phyloP scores from a whole-genome alignment of 208 protist genomes.

The Leishmania aethiopica region DNA sequence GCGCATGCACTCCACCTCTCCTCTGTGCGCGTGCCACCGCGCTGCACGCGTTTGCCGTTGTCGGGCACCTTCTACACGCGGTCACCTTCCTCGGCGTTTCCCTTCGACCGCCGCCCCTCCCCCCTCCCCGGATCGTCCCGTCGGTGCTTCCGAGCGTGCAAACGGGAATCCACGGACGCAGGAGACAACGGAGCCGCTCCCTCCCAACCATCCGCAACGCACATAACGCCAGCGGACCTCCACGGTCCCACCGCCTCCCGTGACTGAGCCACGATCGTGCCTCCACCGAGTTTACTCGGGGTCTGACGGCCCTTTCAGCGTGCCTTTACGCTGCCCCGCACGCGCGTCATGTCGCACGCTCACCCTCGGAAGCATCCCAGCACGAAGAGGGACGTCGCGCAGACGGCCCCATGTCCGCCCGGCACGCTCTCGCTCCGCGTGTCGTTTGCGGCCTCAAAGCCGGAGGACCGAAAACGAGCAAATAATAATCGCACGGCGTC shows the following conservation, averaged over 20 bases:
- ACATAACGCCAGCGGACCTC: background rate
- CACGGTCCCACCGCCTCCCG: background rate
- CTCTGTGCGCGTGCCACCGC: no score
- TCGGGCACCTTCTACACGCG: background rate
- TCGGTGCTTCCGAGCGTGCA: background rate
- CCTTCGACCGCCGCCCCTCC: background rate
- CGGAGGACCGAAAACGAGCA: background rate
- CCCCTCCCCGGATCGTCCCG: no score
- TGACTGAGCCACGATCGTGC: background rate
- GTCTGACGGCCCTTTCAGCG: background rate
- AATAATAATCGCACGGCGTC: constrained; percentile 4
- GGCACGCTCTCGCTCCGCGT: constrained; percentile 7
- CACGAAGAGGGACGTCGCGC: background rate
- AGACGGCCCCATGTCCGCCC: background rate
- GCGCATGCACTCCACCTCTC: background rate
- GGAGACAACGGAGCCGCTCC: background rate
- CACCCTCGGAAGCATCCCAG: no score
- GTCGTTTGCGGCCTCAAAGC: constrained; percentile 1
- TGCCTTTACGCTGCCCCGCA: background rate
- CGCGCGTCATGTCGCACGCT: background rate
- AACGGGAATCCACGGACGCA: background rate
- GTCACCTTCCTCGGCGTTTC: background rate
- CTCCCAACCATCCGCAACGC: background rate
- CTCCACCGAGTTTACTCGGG: background rate
- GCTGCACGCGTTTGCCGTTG: background rate